These are phyloP conservation scores for Alternaria arbusti DNA, from an alignment of 2,329 filamentous ascomycete species.

Conservation along the genomic window DNA sequence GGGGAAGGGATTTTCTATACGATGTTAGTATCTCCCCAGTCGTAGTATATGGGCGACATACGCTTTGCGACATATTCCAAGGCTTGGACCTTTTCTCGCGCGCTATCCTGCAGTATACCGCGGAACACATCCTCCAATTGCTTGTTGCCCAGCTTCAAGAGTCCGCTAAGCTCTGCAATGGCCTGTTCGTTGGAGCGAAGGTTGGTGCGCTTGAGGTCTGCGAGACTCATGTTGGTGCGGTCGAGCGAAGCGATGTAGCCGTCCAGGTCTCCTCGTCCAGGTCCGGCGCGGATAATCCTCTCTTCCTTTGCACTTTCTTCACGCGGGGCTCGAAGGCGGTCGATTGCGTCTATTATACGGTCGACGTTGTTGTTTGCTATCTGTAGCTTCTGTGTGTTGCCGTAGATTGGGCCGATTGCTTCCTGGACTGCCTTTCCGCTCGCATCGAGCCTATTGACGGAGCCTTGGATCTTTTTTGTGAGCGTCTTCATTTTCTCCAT, in stretches of 20 bases:
- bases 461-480: conserved; percentile 94
- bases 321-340: conserved; percentile 85
- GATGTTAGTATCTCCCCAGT: conserved; percentile 15
- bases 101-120: conserved; percentile 77
- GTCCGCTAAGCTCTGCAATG: conserved; percentile 75
- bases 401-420: conserved; percentile 89
- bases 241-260: conserved; percentile 91
- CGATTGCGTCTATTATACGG: conserved; percentile 82
- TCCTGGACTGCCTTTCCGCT: conserved; percentile 91
- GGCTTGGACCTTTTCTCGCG: conserved; percentile 77
- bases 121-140: conserved; percentile 87
- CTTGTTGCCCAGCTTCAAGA: conserved; percentile 79
- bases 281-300: conserved; percentile 78
- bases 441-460: conserved; percentile 79
- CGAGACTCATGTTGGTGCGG: conserved; percentile 82
- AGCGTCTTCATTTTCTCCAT: conserved; percentile 92
- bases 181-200: conserved; percentile 90
- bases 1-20: conserved; percentile 73
- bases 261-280: conserved; percentile 71
- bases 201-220: conserved; percentile 87
- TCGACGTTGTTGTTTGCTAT: conserved; percentile 90
- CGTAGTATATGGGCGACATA: conserved; percentile 42
- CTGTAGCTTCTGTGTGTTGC: conserved; percentile 88
- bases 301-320: conserved; percentile 93
- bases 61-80: conserved; percentile 92